Base-by-base conservation (phyloP, 1,284 basidiomycete species). In the Ceratobasidium sp. region DNA sequence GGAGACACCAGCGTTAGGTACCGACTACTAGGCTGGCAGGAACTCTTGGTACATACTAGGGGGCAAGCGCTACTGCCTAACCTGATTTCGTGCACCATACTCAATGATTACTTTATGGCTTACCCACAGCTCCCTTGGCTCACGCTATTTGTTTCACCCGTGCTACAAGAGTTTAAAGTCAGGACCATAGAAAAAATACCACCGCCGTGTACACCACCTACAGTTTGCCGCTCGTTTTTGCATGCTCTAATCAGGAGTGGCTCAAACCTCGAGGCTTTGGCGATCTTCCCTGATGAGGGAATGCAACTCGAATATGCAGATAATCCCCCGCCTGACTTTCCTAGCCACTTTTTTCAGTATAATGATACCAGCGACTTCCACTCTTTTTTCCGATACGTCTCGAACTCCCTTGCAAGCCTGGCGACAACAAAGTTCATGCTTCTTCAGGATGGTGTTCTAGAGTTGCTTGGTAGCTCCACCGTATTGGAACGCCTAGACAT, bases 391-490 rank as follows among this genome's bases (percentile, higher is more conserved):
- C 21, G 25, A 30, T 23, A 54, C 6, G 23, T 9, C 33, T 36
- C 51, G 23, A 25, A 54, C 6, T 30, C 23, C 11, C 51, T 54
- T 23, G 36, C 33, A 7, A 12, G 36, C 18, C 33, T 42, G 6
- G 33, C 56, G 23, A 42, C 36, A 40, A 42, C 33, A 38, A 42
- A 59, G 36, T 59, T n/a, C 30, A 21, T 38, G 56, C 38, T 59
- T 30, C 12, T 36, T 12, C 33, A 59, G 18, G 18, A 5, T 40
- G 16, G 33, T n/a, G 56, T 59, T 7, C 30, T 59, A n/a, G 33
- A 36, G 16, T 7, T 38, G 16, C 33, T 59, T 12, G n/a, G 42
- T 44, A 11, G 56, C n/a, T 40, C 16, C 36, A 36, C 36, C 7
- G n/a, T 1, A 18, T 38, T 59, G 30, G 51, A 54, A 18, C 23